Percentiles rank a stretch among this genome's conserved stretches.
These are phyloP conservation scores for Pulveroboletus sp. DNA, from an alignment of 768 basidiomycete genomes.

Conservation along the genomic window DNA sequence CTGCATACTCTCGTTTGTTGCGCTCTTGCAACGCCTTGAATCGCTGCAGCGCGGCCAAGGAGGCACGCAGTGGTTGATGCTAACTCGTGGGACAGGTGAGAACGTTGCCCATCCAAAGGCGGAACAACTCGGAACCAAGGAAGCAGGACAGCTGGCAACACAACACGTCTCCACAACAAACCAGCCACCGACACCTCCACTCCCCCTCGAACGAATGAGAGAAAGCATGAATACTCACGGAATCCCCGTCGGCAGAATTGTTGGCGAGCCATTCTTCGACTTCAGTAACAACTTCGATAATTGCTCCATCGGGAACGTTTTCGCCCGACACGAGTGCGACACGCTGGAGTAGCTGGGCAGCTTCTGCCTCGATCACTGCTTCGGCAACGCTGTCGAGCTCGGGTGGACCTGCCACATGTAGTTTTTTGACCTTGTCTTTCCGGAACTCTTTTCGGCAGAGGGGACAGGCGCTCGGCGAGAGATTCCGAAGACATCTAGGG, in stretches of 20 bases:
- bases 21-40: constrained; percentile 37
- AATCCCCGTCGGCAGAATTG: constrained; percentile 39
- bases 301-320: constrained; percentile 30
- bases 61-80: constrained; percentile 30
- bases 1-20: constrained; percentile 29
- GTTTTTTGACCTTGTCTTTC: constrained; percentile 55
- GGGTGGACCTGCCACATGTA: constrained; percentile 56
- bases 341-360: constrained; percentile 34
- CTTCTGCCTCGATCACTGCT: constrained; percentile 41
- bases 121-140: constrained; percentile 22
- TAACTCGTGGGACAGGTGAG: constrained; percentile 26
- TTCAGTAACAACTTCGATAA: constrained; percentile 41
- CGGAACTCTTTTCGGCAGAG: constrained; percentile 62
- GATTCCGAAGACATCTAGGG: constrained; percentile 50
- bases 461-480: constrained; percentile 54
- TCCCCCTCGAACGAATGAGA: neutral
- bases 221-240: constrained; percentile 22
- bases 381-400: constrained; percentile 33
- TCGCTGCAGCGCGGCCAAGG: constrained; percentile 35
- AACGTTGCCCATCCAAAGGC: constrained; percentile 5
- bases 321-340: constrained; percentile 35
- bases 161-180: neutral
- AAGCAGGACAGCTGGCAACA: constrained; percentile 1
- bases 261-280: constrained; percentile 49
- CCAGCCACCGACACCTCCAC: constrained; percentile 1